Evolutionary conservation across 2,329 filamentous ascomycete species (phyloP).

Genomic region (Dothidotthia symphoricarpi): DNA sequence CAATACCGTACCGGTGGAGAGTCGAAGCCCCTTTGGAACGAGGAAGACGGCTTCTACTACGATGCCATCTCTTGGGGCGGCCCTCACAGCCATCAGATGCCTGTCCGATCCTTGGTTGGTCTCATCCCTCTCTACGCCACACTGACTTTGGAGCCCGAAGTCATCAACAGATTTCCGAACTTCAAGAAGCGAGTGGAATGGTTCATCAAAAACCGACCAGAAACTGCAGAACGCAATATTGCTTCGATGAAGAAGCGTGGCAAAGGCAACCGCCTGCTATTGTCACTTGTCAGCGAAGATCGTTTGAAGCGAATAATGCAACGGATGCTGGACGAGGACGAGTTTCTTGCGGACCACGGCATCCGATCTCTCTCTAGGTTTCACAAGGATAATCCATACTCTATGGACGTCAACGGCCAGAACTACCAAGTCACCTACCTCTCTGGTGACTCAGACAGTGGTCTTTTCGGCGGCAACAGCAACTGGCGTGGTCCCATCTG

Average conservation of each 20-base stretch:
- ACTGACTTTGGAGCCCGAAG: constrained; percentile 85
- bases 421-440: constrained; percentile 85
- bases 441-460: constrained; percentile 93
- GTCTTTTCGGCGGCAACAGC: constrained; percentile 93
- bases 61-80: constrained; percentile 96
- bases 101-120: constrained; percentile 86
- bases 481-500: constrained; percentile 96
- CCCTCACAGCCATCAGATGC: constrained; percentile 88
- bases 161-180: constrained; percentile 84
- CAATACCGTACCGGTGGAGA: constrained; percentile 64
- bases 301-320: constrained; percentile 84
- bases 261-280: constrained; percentile 81
- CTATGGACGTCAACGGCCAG: constrained; percentile 94
- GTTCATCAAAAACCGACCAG: constrained; percentile 86
- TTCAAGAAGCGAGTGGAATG: constrained; percentile 93
- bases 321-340: constrained; percentile 89
- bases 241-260: constrained; percentile 87
- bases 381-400: constrained; percentile 85
- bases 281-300: constrained; percentile 90
- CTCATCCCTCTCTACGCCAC: constrained; percentile 92
- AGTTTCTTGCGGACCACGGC: constrained; percentile 87
- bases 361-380: constrained; percentile 90
- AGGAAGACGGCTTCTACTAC: constrained; percentile 96
- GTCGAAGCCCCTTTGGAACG: constrained; percentile 90
- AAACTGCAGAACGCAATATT: constrained; percentile 90